phyloP scores from a whole-genome alignment of 176 grass and related monocot species.

The Oryza brachyantha region DNA sequence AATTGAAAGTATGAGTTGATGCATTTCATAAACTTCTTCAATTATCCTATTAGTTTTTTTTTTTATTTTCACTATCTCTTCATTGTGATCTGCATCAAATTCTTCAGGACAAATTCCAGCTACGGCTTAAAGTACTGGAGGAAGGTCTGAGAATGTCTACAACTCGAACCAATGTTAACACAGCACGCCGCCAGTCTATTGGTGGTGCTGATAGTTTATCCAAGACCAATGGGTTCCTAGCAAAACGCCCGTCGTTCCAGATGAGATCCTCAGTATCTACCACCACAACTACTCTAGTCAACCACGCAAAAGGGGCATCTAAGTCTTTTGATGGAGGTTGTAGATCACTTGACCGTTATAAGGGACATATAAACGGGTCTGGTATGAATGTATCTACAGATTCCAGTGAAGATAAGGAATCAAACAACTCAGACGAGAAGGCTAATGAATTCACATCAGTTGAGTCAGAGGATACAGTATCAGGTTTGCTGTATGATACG shows the following conservation, averaged over 20 bases:
- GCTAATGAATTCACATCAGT: slow-evolving; percentile 36
- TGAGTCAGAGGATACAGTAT: slow-evolving; percentile 67
- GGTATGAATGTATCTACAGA: slow-evolving; percentile 63
- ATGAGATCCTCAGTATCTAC: slow-evolving; percentile 69
- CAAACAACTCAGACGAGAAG: slow-evolving; percentile 62
- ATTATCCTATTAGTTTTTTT: not conserved
- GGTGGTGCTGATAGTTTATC: slow-evolving; percentile 63
- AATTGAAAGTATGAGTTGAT: slow-evolving; percentile 61
- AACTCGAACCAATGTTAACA: slow-evolving; percentile 41
- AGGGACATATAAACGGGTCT: slow-evolving; percentile 57
- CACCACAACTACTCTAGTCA: slow-evolving; percentile 69
- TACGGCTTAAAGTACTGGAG: slow-evolving; percentile 88
- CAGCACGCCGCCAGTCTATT: slow-evolving; percentile 53
- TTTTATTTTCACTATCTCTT: not conserved
- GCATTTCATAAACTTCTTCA: not conserved
- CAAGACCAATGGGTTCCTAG: slow-evolving; percentile 76
- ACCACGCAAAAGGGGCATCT: slow-evolving; percentile 90
- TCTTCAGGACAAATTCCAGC: slow-evolving; percentile 79
- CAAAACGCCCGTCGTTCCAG: slow-evolving; percentile 78
- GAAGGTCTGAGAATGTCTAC: slow-evolving; percentile 94
- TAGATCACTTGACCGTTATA: slow-evolving; percentile 52
- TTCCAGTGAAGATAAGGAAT: slow-evolving; percentile 57
- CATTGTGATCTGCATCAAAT: slow-evolving; percentile 25
- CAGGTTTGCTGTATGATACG: slow-evolving; percentile 86
- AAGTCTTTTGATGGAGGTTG: slow-evolving; percentile 92